Conservation (phyloP, 225 moss, liverwort and hornwort genomes). For the Pleurozium schreberi region DNA sequence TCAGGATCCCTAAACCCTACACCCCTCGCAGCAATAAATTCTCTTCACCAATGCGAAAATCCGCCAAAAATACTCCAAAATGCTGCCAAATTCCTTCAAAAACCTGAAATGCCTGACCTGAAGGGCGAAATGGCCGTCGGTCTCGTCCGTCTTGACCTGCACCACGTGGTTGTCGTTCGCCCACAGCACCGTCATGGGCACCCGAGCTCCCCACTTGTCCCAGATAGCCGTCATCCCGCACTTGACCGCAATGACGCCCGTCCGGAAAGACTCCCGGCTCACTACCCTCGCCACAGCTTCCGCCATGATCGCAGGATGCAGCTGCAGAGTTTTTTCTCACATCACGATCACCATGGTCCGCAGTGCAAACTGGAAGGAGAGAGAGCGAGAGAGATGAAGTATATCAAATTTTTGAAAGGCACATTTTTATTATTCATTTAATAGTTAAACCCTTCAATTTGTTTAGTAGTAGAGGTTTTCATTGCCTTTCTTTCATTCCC, state of each 20-base stretch:
- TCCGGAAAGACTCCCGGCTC: conserved; percentile 41
- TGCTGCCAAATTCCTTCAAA: not conserved
- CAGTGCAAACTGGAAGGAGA: not conserved
- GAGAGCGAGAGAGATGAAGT: no score
- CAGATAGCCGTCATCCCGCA: conserved; percentile 95
- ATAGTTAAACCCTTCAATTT: not conserved
- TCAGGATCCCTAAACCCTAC: not conserved
- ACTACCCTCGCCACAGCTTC: conserved; percentile 27
- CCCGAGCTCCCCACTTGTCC: conserved; percentile 93
- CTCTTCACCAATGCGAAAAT: not conserved
- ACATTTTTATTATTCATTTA: no score
- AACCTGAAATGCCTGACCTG: conserved; percentile 25
- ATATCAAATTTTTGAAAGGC: not conserved
- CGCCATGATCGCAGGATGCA: conserved; percentile 13
- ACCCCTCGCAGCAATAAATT: not conserved
- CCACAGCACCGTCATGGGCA: conserved; percentile 94
- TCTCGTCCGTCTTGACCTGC: conserved; percentile 78
- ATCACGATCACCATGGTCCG: not conserved
- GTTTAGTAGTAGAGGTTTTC: no score
- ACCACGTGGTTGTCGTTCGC: conserved; percentile 94
- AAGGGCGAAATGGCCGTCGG: conserved; percentile 73
- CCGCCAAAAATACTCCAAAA: not conserved
- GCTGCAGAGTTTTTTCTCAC: not conserved
- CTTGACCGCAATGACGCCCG: conserved; percentile 86
- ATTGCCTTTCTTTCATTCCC: no score